These are phyloP conservation scores for Escovopsis weberi DNA, from an alignment of 2,329 filamentous ascomycete genomes.

Conservation along the genomic window DNA sequence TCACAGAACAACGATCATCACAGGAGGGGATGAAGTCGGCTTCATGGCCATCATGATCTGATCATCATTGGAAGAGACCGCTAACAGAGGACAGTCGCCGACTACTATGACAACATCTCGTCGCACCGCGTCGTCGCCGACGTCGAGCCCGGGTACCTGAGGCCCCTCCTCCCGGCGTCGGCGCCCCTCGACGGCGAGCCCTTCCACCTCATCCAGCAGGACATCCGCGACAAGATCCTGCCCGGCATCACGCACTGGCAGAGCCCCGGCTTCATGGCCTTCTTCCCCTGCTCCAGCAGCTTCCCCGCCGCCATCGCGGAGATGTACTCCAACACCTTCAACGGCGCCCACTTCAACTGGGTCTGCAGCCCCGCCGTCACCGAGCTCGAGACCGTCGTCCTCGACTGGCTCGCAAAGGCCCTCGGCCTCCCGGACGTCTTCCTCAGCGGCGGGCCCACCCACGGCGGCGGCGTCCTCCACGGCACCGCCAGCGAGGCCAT, in stretches of 20 bases:
- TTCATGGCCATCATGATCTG: too few relatives aligned
- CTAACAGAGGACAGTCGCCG: conserved; percentile 43
- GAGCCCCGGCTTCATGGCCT: conserved; percentile 88
- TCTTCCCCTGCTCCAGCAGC: conserved; percentile 71
- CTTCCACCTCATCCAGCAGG: conserved; percentile 67
- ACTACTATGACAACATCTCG: conserved; percentile 66
- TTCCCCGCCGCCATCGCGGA: conserved; percentile 83
- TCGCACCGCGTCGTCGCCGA: conserved; percentile 58
- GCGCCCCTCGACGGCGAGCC: conserved; percentile 53
- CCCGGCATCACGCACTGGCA: conserved; percentile 93
- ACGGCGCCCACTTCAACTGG: conserved; percentile 92
- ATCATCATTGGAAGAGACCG: not conserved
- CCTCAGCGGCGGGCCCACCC: conserved; percentile 52
- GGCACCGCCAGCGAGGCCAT: conserved; percentile 81
- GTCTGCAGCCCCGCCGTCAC: conserved; percentile 85
- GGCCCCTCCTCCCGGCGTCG: conserved; percentile 55
- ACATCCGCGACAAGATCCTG: conserved; percentile 76
- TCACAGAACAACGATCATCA: too few relatives aligned
- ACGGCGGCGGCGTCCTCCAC: conserved; percentile 85
- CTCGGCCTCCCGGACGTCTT: conserved; percentile 61
- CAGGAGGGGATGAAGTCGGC: too few relatives aligned
- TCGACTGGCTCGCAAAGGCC: conserved; percentile 79
- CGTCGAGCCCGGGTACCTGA: conserved; percentile 75
- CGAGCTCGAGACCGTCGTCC: conserved; percentile 80
- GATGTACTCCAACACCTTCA: conserved; percentile 81